Evolutionary conservation across 495 filamentous ascomycete genomes (phyloP).

Genomic region (Talaromyces trachyspermus): DNA sequence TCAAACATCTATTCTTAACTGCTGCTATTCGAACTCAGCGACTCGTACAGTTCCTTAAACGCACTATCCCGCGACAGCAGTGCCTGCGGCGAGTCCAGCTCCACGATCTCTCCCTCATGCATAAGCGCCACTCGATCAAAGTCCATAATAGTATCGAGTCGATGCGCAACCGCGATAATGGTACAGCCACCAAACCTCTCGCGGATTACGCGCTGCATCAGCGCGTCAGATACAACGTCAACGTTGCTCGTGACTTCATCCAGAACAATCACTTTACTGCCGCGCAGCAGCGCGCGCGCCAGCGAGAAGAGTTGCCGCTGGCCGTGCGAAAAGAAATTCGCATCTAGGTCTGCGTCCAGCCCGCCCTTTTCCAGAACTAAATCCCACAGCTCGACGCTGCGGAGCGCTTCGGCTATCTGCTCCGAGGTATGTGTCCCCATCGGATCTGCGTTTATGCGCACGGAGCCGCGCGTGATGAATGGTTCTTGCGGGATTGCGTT

Average conservation of each 20-base stretch:
- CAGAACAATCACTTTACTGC: constrained; percentile 32
- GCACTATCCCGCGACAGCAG: constrained; percentile 2
- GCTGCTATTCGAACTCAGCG: not conserved
- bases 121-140: constrained; percentile 81
- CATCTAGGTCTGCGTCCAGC: constrained; percentile 31
- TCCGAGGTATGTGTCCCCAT: constrained; percentile 14
- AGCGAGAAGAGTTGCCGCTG: constrained; percentile 55
- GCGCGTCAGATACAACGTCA: constrained; percentile 75
- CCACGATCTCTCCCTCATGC: constrained; percentile 64
- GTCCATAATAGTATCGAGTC: constrained; percentile 80
- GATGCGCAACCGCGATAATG: constrained; percentile 77
- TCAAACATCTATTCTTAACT: no score
- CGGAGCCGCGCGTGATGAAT: constrained; percentile 41
- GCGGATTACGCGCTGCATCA: constrained; percentile 78
- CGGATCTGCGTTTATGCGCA: constrained; percentile 38
- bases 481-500: constrained; percentile 53
- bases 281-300: constrained; percentile 45
- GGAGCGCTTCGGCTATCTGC: constrained; percentile 35
- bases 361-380: constrained; percentile 34
- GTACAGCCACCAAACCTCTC: constrained; percentile 68
- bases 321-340: constrained; percentile 43
- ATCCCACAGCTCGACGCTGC: constrained; percentile 32
- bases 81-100: constrained; percentile 46
- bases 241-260: constrained; percentile 49
- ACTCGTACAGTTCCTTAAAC: constrained; percentile 8